phyloP scores from a whole-genome alignment of 352 stramenopile species.

The Phytophthora tubulina region DNA sequence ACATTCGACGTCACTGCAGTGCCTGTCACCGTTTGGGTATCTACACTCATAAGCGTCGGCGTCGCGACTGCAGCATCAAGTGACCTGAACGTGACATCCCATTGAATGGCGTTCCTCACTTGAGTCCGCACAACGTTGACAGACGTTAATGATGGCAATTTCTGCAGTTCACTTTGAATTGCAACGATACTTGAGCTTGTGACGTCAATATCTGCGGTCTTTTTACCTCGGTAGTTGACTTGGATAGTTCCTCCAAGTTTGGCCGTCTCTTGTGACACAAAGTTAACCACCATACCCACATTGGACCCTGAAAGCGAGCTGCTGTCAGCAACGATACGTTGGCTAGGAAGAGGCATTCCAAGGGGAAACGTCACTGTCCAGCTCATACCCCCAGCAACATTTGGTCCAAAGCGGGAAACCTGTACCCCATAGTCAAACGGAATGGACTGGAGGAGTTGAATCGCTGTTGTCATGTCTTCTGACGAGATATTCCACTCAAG shows the following conservation, averaged over 20 bases:
- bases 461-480: constrained; percentile 76
- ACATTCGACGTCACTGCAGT: constrained; percentile 27
- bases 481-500: constrained; percentile 86
- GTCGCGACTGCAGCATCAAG: constrained; percentile 33
- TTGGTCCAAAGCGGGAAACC: constrained; percentile 51
- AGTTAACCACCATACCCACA: constrained; percentile 40
- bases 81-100: constrained; percentile 53
- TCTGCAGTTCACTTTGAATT: constrained; percentile 43
- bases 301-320: constrained; percentile 50
- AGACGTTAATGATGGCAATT: constrained; percentile 22
- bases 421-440: constrained; percentile 56
- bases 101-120: constrained; percentile 25
- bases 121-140: constrained; percentile 33
- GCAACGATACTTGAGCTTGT: constrained; percentile 8
- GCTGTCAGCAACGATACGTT: constrained; percentile 39
- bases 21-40: constrained; percentile 30
- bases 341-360: constrained; percentile 40
- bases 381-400: constrained; percentile 46
- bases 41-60: constrained; percentile 26
- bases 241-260: constrained; percentile 55
- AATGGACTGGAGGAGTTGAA: constrained; percentile 78
- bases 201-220: constrained; percentile 50
- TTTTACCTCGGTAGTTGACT: constrained; percentile 41
- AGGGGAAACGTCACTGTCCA: constrained; percentile 72
- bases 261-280: constrained; percentile 49